Base-by-base conservation (phyloP, 2,329 filamentous ascomycete genomes). In the Fusarium equiseti region DNA sequence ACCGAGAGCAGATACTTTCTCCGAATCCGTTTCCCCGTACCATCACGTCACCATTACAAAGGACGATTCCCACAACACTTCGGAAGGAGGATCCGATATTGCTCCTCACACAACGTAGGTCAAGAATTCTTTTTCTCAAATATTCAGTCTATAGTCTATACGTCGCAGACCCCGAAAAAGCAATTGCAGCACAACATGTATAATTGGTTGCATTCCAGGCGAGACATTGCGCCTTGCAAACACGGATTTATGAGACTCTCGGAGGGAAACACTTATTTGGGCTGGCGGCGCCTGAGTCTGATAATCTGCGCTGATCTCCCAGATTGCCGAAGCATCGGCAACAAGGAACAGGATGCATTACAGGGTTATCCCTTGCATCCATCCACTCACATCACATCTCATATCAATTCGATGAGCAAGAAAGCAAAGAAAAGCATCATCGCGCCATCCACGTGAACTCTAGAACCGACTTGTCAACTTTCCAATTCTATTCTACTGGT, bases 221-320 rank as follows among this genome's bases (percentile, higher is more conserved):
- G 56, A 75, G 66, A 73, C 71, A 63, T 49, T 40, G 16, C 31
- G 46, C 35, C 61, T 38, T 38, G n/a, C 22, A 58, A 43, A 18
- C 26, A 48, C 53, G 8, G 24, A 54, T 31, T 54, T 22, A 40
- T 44, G 16, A 52, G 31, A 52, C 29, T 55, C 35, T 40, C 59
- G n/a, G 59, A 31, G 46, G 10, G 18, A 26, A 31, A 45, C 22
- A 13, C 52, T 50, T 22, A n/a, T 48, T 65, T 59, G 24, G 45
- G 32, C 42, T 65, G 44, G 53, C 43, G 44, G 22, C 43, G 18
- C 22, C 15, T 44, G 15, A 13, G 22, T 22, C 22, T 22, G 42
- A 24, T 44, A 44, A 44, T 31, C 51, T 29, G 27, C 35, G 29
- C 38, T 54, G 56, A 59, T 59, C 38, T 13, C 40, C 29, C 31